Percentiles rank a stretch among this genome's conserved stretches.
Conservation (phyloP, 2,329 filamentous ascomycete genomes). For the Paraconiothyrium brasiliense region DNA sequence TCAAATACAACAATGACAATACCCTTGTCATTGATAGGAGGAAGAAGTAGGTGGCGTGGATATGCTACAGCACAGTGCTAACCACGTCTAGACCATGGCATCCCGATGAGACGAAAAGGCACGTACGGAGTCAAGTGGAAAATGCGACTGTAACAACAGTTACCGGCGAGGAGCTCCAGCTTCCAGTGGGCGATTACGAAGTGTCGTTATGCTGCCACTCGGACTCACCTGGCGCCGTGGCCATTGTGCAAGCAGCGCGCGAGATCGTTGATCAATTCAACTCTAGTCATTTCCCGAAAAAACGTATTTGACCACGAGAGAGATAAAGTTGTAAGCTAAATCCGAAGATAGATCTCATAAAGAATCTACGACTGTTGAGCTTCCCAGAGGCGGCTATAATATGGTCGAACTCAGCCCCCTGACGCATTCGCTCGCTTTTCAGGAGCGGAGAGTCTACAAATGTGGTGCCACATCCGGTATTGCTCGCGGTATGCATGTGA, state of each 20-base stretch:
- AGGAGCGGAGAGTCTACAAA: no score
- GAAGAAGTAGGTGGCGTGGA: conserved; percentile 57
- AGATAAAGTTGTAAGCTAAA: no score
- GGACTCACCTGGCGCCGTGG: conserved; percentile 55
- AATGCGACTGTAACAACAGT: conserved; percentile 53
- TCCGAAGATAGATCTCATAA: no score
- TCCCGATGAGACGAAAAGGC: conserved; percentile 52
- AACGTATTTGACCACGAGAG: no score
- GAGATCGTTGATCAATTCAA: conserved; percentile 56
- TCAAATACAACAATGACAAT: conserved; percentile 62
- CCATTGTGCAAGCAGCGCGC: conserved; percentile 55
- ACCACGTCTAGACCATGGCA: conserved; percentile 49
- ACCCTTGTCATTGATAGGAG: conserved; percentile 66
- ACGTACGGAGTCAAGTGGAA: conserved; percentile 53
- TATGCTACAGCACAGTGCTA: not conserved
- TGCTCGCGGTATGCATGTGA: no score
- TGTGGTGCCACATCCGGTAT: no score
- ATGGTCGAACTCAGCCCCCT: no score
- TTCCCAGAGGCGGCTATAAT: no score
- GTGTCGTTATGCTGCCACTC: conserved; percentile 57
- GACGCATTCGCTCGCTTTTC: no score
- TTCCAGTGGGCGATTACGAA: conserved; percentile 54
- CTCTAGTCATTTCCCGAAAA: conserved; percentile 26
- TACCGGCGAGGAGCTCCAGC: conserved; percentile 52
- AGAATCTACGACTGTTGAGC: no score